A percentile compares a stretch with the other conserved stretches of the same genome.
phyloP scores from a whole-genome alignment of 441 rosid genomes.

The Dalechampia spathulata region DNA sequence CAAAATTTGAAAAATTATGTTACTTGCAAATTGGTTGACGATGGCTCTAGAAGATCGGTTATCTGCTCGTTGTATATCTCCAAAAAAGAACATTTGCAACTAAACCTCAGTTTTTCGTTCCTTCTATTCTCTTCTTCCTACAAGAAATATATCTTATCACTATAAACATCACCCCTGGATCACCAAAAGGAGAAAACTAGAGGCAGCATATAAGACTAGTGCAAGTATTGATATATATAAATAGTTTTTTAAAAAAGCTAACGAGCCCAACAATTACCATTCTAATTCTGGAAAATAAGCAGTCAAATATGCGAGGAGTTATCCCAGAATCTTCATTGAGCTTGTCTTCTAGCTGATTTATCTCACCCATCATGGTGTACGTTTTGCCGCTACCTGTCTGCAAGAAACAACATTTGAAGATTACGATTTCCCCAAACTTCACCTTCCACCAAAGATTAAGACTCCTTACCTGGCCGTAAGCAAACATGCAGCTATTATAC shows the following conservation, averaged over 20 bases:
- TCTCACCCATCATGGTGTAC: conserved; percentile 93
- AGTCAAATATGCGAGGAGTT: conserved; percentile 82
- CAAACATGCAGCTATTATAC: conserved; percentile 89
- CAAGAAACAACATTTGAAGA: conserved; percentile 18
- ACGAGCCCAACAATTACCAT: conserved; percentile 29
- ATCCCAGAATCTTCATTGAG: conserved; percentile 70
- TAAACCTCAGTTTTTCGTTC: conserved; percentile 65
- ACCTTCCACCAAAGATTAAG: not conserved
- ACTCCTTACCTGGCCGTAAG: conserved; percentile 82
- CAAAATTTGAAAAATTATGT: conserved; percentile 10
- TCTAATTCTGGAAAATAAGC: conserved; percentile 69
- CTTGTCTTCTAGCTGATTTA: conserved; percentile 46
- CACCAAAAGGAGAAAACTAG: not conserved
- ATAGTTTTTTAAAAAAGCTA: not conserved
- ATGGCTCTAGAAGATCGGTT: conserved; percentile 85
- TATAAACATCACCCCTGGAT: not conserved
- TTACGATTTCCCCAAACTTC: not conserved
- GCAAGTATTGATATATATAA: not conserved
- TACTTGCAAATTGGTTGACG: conserved; percentile 91
- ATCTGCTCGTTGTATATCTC: conserved; percentile 97
- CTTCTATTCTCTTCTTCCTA: conserved; percentile 85
- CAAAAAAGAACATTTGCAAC: conserved; percentile 90
- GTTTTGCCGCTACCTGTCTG: conserved; percentile 99
- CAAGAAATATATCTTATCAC: conserved; percentile 10
- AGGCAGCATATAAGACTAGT: not conserved